Percentiles rank a stretch among this genome's conserved stretches.
These are phyloP conservation scores for Sanguinoderma infundibulare DNA, from an alignment of 1,284 basidiomycete genomes.

Conservation along the genomic window DNA sequence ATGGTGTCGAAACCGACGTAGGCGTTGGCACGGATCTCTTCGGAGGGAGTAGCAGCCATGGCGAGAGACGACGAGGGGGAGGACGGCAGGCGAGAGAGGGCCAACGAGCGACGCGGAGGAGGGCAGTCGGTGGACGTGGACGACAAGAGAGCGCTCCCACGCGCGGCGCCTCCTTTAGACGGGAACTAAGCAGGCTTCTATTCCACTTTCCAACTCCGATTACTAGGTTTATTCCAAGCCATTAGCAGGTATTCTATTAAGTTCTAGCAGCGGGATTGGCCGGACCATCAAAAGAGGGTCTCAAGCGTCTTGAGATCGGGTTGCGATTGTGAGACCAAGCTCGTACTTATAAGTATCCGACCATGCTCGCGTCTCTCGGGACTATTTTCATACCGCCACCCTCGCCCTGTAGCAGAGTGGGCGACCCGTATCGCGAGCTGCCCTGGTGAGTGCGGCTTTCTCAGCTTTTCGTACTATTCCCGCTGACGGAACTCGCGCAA, in stretches of 20 bases:
- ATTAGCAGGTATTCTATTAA: neutral
- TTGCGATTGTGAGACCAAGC: constrained; percentile 1
- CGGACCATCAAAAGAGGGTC: neutral
- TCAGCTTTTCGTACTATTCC: neutral
- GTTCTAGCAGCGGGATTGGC: neutral
- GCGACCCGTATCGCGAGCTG: neutral
- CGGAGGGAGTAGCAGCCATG: constrained; percentile 49
- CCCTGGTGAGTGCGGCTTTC: neutral
- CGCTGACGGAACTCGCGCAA: neutral
- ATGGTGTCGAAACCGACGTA: constrained; percentile 97
- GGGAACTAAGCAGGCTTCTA: constrained; percentile 18
- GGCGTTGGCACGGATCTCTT: constrained; percentile 86
- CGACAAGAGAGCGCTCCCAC: constrained; percentile 18
- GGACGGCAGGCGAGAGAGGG: constrained; percentile 3
- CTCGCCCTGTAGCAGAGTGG: neutral
- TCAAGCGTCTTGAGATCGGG: neutral
- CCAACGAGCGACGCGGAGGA: constrained; percentile 2
- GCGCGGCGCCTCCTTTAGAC: constrained; percentile 17
- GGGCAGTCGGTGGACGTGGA: constrained; percentile 15
- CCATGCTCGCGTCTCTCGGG: neutral
- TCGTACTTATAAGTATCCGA: neutral
- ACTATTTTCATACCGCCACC: neutral
- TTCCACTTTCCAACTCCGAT: constrained; percentile 16
- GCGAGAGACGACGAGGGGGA: constrained; percentile 13
- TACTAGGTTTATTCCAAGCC: neutral